phyloP scores from a whole-genome alignment of 2,329 filamentous ascomycete genomes.

The Periconia sp. region DNA sequence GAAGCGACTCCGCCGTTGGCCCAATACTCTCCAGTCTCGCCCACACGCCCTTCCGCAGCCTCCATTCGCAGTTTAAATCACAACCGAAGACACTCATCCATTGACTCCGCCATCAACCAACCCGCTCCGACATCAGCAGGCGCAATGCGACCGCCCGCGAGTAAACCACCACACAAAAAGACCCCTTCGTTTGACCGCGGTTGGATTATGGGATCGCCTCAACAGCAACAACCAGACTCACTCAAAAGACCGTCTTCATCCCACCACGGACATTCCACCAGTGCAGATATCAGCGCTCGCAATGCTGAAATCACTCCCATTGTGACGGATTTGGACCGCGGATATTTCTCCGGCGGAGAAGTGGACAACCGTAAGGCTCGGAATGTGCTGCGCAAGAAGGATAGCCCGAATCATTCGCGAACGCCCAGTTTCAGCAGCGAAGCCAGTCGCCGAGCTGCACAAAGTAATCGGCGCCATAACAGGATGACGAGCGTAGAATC shows the following conservation, averaged over 20 bases:
- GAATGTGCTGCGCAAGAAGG: constrained; percentile 76
- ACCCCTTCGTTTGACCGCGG: constrained; percentile 61
- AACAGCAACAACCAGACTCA: constrained; percentile 30
- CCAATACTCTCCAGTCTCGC: constrained; percentile 46
- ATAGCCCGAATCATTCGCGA: constrained; percentile 63
- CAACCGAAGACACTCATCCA: constrained; percentile 83
- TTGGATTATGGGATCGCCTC: constrained; percentile 56
- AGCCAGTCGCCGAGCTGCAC: constrained; percentile 59
- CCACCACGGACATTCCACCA: constrained; percentile 32
- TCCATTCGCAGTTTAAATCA: constrained; percentile 82
- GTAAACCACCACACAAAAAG: constrained; percentile 48
- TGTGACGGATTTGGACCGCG: constrained; percentile 70
- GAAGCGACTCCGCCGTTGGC: constrained; percentile 47
- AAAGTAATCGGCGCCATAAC: constrained; percentile 69
- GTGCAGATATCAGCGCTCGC: constrained; percentile 30
- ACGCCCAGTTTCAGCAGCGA: constrained; percentile 72
- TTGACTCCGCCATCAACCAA: constrained; percentile 62
- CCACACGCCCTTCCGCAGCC: constrained; percentile 70
- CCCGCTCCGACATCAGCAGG: constrained; percentile 23
- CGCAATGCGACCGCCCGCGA: constrained; percentile 20
- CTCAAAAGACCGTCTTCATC: constrained; percentile 35
- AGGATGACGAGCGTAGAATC: constrained; percentile 80
- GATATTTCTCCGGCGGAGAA: constrained; percentile 92
- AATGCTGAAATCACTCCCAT: constrained; percentile 34
- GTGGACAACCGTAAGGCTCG: constrained; percentile 69